phyloP scores from a whole-genome alignment of 1,284 basidiomycete genomes.

The Afroboletus lepidellus region DNA sequence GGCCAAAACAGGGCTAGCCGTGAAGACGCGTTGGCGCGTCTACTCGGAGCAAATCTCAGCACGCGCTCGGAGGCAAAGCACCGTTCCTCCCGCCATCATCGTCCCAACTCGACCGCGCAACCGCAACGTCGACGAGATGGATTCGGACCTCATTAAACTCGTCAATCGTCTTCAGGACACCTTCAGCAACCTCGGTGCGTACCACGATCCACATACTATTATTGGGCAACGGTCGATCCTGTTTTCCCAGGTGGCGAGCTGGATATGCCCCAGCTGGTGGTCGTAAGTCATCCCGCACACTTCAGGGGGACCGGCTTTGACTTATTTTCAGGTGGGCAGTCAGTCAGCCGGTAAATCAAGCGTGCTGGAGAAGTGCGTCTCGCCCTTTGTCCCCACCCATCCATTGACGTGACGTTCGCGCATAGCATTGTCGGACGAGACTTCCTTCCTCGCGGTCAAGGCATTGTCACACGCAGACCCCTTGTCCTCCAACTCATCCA shows the following conservation, averaged over 20 bases:
- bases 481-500: slow-evolving; percentile 96
- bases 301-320: background rate
- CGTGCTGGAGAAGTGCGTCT: slow-evolving; percentile 77
- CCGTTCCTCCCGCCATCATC: slow-evolving; percentile 8
- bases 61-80: slow-evolving; percentile 18
- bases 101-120: background rate
- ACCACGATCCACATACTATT: slow-evolving; percentile 3
- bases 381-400: slow-evolving; percentile 3
- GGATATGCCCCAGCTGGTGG: slow-evolving; percentile 83
- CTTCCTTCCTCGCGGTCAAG: slow-evolving; percentile 91
- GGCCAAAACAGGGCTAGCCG: slow-evolving; percentile 32
- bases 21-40: slow-evolving; percentile 34
- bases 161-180: slow-evolving; percentile 96
- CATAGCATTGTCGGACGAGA: slow-evolving; percentile 89
- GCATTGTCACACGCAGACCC: slow-evolving; percentile 94
- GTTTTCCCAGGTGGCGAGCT: slow-evolving; percentile 67
- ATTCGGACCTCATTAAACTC: slow-evolving; percentile 90
- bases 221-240: slow-evolving; percentile 17
- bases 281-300: slow-evolving; percentile 48
- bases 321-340: slow-evolving; percentile 65
- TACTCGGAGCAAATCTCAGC: background rate
- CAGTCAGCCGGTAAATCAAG: slow-evolving; percentile 86
- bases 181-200: slow-evolving; percentile 76
- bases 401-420: slow-evolving; percentile 1
- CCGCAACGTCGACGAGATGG: slow-evolving; percentile 55